A percentile compares a stretch with the other conserved stretches of the same genome.
Evolutionary conservation across 2,329 filamentous ascomycete species (phyloP).

Genomic region (Ophioceras dolichostomum): DNA sequence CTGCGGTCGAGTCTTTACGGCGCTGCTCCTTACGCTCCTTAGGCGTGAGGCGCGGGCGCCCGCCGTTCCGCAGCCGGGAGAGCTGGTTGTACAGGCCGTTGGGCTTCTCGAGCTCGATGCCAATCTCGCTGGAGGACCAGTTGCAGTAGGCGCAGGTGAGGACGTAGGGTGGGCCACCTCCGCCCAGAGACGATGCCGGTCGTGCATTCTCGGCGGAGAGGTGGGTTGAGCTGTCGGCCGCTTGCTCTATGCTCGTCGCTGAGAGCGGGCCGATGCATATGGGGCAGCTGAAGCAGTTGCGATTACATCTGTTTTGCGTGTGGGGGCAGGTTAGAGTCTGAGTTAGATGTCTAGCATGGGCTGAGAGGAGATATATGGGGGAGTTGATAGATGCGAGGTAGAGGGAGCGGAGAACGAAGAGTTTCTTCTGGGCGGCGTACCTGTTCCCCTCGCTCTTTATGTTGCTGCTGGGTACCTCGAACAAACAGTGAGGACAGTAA

Average conservation of each 20-base stretch:
- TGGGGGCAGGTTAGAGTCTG: too few species aligned
- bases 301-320: slow-evolving; percentile 53
- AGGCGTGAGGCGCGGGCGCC: slow-evolving; percentile 33
- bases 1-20: slow-evolving; percentile 25
- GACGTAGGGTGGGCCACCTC: slow-evolving; percentile 64
- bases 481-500: slow-evolving; percentile 90
- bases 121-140: slow-evolving; percentile 85
- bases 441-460: slow-evolving; percentile 88
- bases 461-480: slow-evolving; percentile 89
- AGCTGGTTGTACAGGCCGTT: slow-evolving; percentile 79
- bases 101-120: slow-evolving; percentile 78
- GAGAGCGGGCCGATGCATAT: slow-evolving; percentile 72
- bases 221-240: slow-evolving; percentile 26
- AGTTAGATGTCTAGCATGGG: background rate
- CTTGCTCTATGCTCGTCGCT: slow-evolving; percentile 54
- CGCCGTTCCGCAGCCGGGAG: slow-evolving; percentile 54
- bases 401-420: too few species aligned
- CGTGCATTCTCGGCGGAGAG: slow-evolving; percentile 28
- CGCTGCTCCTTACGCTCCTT: slow-evolving; percentile 39
- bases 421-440: slow-evolving; percentile 40
- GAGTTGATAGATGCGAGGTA: background rate
- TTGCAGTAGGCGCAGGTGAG: slow-evolving; percentile 83
- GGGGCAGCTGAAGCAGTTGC: slow-evolving; percentile 93
- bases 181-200: slow-evolving; percentile 16
- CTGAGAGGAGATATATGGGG: background rate